Percentiles rank a stretch among this genome's conserved stretches.
phyloP scores from a whole-genome alignment of 768 basidiomycete genomes.

The Lactarius indigo region DNA sequence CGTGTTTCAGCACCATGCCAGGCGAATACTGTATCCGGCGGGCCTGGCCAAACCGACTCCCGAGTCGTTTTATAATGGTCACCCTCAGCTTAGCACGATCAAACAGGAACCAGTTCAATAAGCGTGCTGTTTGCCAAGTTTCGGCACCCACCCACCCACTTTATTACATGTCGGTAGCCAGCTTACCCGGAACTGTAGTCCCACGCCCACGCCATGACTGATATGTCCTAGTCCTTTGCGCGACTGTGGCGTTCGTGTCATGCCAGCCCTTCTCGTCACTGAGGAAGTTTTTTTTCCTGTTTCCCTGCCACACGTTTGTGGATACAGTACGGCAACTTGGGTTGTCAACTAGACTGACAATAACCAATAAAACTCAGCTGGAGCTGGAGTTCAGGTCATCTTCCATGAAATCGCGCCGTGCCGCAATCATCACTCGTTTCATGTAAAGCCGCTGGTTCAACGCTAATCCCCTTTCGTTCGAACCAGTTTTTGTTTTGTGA shows the following conservation, averaged over 20 bases:
- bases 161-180: neutral
- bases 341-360: neutral
- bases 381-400: neutral
- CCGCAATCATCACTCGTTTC: neutral
- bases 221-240: neutral
- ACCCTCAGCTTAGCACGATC: neutral
- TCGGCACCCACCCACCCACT: neutral
- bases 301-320: constrained; percentile 6
- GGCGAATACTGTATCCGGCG: neutral
- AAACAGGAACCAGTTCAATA: neutral
- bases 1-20: neutral
- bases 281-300: neutral
- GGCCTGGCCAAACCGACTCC: no score
- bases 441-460: neutral
- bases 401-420: neutral
- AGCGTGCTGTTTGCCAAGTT: neutral
- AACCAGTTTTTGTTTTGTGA: neutral
- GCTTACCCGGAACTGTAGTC: neutral
- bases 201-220: neutral
- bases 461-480: neutral
- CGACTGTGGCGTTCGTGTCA: constrained; percentile 2
- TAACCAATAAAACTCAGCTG: neutral
- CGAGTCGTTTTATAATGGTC: no score
- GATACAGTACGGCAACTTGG: constrained; percentile 1
- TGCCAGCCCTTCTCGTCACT: neutral